These are phyloP conservation scores for Marasmius fiardii DNA, from an alignment of 1,284 basidiomycete species.

Conservation along the genomic window DNA sequence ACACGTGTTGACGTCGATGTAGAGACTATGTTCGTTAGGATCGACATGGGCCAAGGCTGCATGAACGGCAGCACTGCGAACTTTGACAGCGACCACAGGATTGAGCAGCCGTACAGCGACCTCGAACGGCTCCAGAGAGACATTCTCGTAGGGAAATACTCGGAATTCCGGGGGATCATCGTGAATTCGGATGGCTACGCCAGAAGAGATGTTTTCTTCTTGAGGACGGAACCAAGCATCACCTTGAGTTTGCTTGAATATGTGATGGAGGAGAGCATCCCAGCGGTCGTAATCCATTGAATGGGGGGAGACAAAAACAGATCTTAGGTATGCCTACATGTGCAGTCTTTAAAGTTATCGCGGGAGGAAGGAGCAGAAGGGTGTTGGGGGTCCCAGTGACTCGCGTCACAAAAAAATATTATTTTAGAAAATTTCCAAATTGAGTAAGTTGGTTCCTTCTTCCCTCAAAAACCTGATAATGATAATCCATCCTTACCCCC, in stretches of 20 bases:
- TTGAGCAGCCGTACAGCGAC: conserved; percentile 70
- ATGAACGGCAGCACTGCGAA: conserved; percentile 78
- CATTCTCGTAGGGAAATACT: conserved; percentile 73
- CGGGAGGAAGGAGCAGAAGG: neutral
- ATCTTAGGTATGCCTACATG: neutral
- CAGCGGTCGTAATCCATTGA: conserved; percentile 52
- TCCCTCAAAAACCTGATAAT: neutral
- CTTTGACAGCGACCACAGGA: conserved; percentile 79
- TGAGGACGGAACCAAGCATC: conserved; percentile 75
- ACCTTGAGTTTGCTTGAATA: conserved; percentile 59
- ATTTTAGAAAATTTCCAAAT: neutral
- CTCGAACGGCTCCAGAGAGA: conserved; percentile 69
- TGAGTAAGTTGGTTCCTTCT: neutral
- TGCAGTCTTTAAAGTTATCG: neutral
- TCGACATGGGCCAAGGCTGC: conserved; percentile 69
- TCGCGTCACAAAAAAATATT: neutral
- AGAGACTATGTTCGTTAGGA: conserved; percentile 56
- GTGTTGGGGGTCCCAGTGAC: neutral
- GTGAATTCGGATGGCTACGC: conserved; percentile 61
- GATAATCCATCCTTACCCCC: neutral
- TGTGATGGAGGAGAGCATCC: conserved; percentile 48
- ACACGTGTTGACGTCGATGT: conserved; percentile 69
- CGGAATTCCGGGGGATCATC: conserved; percentile 53
- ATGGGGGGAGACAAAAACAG: conserved; percentile 14
- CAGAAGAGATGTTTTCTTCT: conserved; percentile 63